phyloP scores from a whole-genome alignment of 169 alveolate species.

The Amoebophrya sp. region DNA sequence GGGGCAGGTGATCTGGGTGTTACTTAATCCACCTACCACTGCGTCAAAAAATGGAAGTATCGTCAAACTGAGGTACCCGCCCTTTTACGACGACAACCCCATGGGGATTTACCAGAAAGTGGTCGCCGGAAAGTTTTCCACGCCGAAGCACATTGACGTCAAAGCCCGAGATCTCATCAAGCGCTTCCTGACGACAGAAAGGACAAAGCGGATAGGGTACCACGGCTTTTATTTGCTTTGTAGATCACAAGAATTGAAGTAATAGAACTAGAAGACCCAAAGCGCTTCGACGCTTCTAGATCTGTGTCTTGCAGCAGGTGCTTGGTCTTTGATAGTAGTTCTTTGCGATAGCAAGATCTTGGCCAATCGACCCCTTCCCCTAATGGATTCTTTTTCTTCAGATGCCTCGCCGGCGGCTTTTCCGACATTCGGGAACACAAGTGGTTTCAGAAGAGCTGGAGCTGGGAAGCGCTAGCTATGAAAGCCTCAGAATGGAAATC shows the following conservation, averaged over 20 bases:
- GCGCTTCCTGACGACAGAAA: constrained; percentile 73
- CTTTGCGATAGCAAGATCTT: no score
- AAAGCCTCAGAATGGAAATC: no score
- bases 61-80: constrained; percentile 65
- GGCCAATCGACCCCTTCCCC: no score
- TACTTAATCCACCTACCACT: not conserved
- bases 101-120: constrained; percentile 85
- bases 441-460: constrained; percentile 25
- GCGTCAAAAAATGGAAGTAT: no score
- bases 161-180: constrained; percentile 75
- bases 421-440: constrained; percentile 41
- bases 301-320: no score
- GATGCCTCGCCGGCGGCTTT: constrained; percentile 31
- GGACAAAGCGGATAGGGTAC: constrained; percentile 83
- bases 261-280: not conserved
- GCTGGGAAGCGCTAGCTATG: not conserved
- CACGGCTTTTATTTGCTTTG: not conserved
- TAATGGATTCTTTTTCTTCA: no score
- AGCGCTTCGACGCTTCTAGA: no score
- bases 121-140: constrained; percentile 69
- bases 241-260: not conserved
- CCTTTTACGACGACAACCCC: constrained; percentile 94
- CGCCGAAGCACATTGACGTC: constrained; percentile 72
- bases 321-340: no score
- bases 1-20: not conserved